Evolutionary conservation across 2,329 filamentous ascomycete species (phyloP), one percentile per base, ranked within the genome.

Genomic region (Botryotinia narcissicola): DNA sequence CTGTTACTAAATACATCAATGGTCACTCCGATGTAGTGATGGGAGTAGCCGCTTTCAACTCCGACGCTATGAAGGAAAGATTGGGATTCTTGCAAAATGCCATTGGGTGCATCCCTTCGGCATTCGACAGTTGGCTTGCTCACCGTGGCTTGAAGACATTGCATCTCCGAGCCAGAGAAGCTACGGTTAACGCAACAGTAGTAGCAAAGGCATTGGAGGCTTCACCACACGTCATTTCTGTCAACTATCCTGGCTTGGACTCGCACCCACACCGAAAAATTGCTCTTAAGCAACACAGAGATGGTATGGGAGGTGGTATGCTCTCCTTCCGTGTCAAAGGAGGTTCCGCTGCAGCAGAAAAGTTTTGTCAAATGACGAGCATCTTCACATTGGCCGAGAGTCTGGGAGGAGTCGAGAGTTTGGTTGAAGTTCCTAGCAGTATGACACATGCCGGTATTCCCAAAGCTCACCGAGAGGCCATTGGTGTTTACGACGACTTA

Each of bases 381-480:
- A 90, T 99, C 82, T 98, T 97, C 84, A 97, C 94, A 1, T 87
- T 99, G 10, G 96, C 96, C 44, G 96, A 99, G 87, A 93, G 90
- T 74, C 85, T 99, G 37, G 96, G 96, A 75, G 96, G 95, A 72
- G 92, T 99, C 66, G 96, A 99, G 88, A 93, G 89, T 80, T 86
- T 99, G 75, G 91, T 95, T 78, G 96, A 99, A 84, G 89, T 99
- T 4, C 96, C 96, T 35, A 93, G 93, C 79, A 93, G 91, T 84
- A 99, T 99, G 96, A 99, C 96, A 29, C 96, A 99, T 83, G 93
- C 94, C 37, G 96, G 95, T 74, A 99, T 99, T 77, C 96, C 96
- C 68, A 90, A 88, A 82, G 94, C 94, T 75, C 90, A 97, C 86
- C 88, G 96, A 73, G 96, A 99, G 87, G 92, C 91, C 4, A 94